A percentile compares a stretch with the other conserved stretches of the same genome.
These are phyloP conservation scores for Sugiyamaella grinbergsii DNA, from an alignment of 1,139 yeast species.

Conservation along the genomic window DNA sequence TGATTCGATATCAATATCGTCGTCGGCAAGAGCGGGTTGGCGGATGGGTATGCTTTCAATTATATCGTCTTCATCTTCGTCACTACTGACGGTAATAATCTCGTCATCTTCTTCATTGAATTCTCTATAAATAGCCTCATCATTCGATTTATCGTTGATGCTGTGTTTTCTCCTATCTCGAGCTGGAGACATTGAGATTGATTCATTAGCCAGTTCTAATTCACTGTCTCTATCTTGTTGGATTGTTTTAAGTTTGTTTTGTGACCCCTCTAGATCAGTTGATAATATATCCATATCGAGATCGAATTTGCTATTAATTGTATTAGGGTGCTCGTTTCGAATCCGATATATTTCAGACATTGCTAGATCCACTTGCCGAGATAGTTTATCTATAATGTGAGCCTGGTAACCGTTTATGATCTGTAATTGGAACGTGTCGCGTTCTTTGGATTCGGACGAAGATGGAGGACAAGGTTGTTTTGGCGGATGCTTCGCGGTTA, in stretches of 20 bases:
- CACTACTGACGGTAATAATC: conserved; percentile 8
- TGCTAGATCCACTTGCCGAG: conserved; percentile 2
- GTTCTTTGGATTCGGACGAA: neutral
- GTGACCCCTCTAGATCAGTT: conserved; percentile 11
- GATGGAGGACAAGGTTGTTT: neutral
- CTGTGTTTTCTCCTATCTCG: conserved; percentile 7
- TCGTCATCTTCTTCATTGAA: conserved; percentile 11
- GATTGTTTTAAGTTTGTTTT: conserved; percentile 1
- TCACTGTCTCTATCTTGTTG: conserved; percentile 4
- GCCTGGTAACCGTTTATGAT: conserved; percentile 14
- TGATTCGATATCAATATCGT: conserved; percentile 3
- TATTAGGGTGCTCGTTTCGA: neutral
- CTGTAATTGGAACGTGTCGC: conserved; percentile 9
- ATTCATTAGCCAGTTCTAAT: conserved; percentile 5
- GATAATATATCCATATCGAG: conserved; percentile 12
- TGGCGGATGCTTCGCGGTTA: too few species aligned
- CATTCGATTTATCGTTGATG: neutral
- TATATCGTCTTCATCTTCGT: neutral
- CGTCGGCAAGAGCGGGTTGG: neutral
- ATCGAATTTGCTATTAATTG: conserved; percentile 3
- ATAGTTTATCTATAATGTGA: conserved; percentile 6
- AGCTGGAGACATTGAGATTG: conserved; percentile 8
- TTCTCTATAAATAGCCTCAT: neutral
- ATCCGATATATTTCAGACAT: conserved; percentile 7
- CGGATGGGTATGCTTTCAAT: neutral